Evolutionary conservation across 2,329 filamentous ascomycete species (phyloP).

Genomic region (Ceratocystis harringtonii): DNA sequence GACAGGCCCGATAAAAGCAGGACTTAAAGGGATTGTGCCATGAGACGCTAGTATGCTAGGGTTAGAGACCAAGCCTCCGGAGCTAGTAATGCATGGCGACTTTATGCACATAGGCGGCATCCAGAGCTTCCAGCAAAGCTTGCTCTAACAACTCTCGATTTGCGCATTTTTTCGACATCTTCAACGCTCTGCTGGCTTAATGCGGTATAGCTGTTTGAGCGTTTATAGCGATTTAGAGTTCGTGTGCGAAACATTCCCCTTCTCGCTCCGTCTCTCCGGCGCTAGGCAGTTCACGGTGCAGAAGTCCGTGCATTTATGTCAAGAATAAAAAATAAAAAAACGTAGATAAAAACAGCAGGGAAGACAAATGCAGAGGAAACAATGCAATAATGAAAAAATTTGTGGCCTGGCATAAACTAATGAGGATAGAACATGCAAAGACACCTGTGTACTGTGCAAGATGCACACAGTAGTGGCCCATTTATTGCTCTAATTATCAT

Average conservation of each 20-base stretch:
- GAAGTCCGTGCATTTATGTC: conserved; percentile 2
- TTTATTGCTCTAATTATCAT: background rate
- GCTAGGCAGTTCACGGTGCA: background rate
- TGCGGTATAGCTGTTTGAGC: background rate
- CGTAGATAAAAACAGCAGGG: background rate
- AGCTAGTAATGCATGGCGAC: background rate
- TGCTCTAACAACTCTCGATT: too few relatives aligned
- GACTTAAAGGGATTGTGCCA: too few relatives aligned
- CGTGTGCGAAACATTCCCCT: background rate
- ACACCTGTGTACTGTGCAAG: background rate
- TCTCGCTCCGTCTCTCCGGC: background rate
- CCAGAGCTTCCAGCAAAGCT: too few relatives aligned
- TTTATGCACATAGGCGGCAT: too few relatives aligned
- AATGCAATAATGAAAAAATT: background rate
- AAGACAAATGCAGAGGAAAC: too few relatives aligned
- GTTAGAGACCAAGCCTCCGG: background rate
- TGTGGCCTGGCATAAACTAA: background rate
- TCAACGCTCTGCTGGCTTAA: background rate
- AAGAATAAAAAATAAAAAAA: background rate
- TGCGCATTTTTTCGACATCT: too few relatives aligned
- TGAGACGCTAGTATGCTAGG: background rate
- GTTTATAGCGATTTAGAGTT: background rate
- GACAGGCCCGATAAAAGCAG: too few relatives aligned
- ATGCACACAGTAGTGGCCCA: too few relatives aligned
- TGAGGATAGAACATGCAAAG: background rate